These are phyloP conservation scores for Trypanosoma avium DNA, from an alignment of 208 protist species.

Conservation along the genomic window DNA sequence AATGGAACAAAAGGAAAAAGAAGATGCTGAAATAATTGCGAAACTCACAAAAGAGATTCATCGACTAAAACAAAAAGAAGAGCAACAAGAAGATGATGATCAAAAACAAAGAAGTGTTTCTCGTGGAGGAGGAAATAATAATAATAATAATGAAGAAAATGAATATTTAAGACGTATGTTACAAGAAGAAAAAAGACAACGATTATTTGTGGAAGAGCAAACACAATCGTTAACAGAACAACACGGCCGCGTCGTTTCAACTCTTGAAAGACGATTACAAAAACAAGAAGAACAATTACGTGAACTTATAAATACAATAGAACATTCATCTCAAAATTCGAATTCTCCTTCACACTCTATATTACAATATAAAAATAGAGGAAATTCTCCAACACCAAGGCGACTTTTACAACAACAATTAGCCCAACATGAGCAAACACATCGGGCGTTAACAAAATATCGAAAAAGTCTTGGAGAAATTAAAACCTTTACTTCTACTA, in stretches of 20 bases:
- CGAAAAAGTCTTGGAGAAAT: conserved; percentile 29
- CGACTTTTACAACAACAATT: conserved; percentile 61
- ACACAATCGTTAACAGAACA: conserved; percentile 80
- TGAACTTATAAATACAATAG: conserved; percentile 49
- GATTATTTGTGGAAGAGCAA: conserved; percentile 82
- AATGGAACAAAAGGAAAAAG: conserved; percentile 38
- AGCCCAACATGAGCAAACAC: conserved; percentile 64
- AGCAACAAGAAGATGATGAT: not conserved
- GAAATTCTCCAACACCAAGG: conserved; percentile 40
- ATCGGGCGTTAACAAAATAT: conserved; percentile 48
- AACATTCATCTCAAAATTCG: conserved; percentile 29
- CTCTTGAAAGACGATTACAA: conserved; percentile 66
- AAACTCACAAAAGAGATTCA: conserved; percentile 21
- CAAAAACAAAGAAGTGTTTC: not conserved
- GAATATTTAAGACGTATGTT: conserved; percentile 50
- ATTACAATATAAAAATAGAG: not conserved
- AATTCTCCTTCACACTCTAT: conserved; percentile 3
- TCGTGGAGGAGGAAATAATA: conserved; percentile 5
- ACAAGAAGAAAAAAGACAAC: conserved; percentile 74
- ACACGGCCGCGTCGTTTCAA: conserved; percentile 70
- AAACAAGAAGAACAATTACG: conserved; percentile 80
- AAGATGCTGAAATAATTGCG: conserved; percentile 28
- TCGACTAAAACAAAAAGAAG: not conserved
- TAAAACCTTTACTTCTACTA: not conserved
- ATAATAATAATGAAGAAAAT: conserved; percentile 4